Percentiles rank a stretch among this genome's conserved stretches.
phyloP scores from a whole-genome alignment of 345 rosid genomes.

The Heritiera fomes region DNA sequence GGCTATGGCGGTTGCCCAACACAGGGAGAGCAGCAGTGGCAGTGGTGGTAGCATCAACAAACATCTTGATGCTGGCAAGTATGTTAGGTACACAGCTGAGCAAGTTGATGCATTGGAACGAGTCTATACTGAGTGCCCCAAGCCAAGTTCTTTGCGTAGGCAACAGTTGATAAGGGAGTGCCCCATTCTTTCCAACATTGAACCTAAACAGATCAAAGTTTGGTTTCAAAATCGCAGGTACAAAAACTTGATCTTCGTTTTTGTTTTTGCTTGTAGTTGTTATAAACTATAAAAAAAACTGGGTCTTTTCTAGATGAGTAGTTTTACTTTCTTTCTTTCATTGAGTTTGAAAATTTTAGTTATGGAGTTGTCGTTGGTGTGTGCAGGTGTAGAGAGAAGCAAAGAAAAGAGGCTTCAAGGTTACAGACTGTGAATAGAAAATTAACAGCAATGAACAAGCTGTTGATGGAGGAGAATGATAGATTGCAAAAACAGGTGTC shows the following conservation, averaged over 20 bases:
- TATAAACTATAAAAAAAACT: not conserved
- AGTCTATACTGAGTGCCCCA: slow-evolving; percentile 95
- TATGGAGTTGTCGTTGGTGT: slow-evolving; percentile 26
- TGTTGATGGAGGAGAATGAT: slow-evolving; percentile 98
- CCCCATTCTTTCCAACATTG: slow-evolving; percentile 89
- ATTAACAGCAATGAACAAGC: slow-evolving; percentile 94
- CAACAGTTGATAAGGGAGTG: slow-evolving; percentile 97
- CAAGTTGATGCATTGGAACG: slow-evolving; percentile 99
- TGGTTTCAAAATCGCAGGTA: slow-evolving; percentile 99
- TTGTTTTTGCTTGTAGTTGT: not conserved
- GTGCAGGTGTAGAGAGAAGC: slow-evolving; percentile 98
- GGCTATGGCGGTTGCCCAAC: slow-evolving; percentile 71
- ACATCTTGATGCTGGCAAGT: slow-evolving; percentile 82
- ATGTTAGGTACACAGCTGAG: slow-evolving; percentile 95
- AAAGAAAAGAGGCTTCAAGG: slow-evolving; percentile 89
- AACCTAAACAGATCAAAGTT: slow-evolving; percentile 99
- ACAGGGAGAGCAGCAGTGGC: slow-evolving; percentile 60
- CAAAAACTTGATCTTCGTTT: not conserved
- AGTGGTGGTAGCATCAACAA: slow-evolving; percentile 73
- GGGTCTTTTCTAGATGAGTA: not conserved
- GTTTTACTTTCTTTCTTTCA: not conserved
- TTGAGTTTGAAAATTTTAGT: not conserved
- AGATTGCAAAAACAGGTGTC: slow-evolving; percentile 98
- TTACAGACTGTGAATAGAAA: slow-evolving; percentile 95
- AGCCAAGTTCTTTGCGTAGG: slow-evolving; percentile 93